phyloP scores from a whole-genome alignment of 1,284 basidiomycete genomes.

The Amylostereum areolatum region DNA sequence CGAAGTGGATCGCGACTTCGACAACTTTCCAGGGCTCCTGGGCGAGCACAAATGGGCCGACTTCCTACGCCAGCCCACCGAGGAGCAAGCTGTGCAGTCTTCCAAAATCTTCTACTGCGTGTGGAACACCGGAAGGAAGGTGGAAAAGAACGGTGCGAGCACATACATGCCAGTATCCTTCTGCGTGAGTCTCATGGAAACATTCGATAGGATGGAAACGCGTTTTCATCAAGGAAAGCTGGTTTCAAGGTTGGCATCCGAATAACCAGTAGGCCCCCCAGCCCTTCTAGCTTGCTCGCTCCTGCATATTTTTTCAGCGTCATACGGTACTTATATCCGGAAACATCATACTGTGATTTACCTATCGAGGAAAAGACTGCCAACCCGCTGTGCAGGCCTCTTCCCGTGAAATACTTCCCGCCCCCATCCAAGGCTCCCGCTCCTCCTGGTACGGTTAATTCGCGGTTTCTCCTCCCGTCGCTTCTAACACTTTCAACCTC shows the following conservation, averaged over 20 bases:
- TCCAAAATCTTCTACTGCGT: conserved; percentile 50
- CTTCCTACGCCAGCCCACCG: conserved; percentile 38
- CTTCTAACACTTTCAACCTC: no score
- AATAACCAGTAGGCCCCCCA: conserved; percentile 20
- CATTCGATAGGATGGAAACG: conserved; percentile 57
- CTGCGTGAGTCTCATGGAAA: conserved; percentile 6
- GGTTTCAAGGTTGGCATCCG: conserved; percentile 48
- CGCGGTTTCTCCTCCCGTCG: no score
- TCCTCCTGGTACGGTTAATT: conserved; percentile 5
- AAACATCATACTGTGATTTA: conserved; percentile 42
- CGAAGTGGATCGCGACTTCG: conserved; percentile 40
- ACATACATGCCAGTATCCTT: not conserved
- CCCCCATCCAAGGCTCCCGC: conserved; percentile 5
- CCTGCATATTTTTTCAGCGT: conserved; percentile 19
- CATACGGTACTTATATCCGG: conserved; percentile 48
- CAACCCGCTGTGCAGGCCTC: conserved; percentile 50
- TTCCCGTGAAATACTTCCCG: conserved; percentile 32
- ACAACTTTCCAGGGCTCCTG: conserved; percentile 39
- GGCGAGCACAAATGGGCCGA: conserved; percentile 62
- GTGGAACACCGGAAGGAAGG: conserved; percentile 35
- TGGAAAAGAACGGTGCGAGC: conserved; percentile 37
- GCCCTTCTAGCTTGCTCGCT: not conserved
- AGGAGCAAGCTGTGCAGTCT: conserved; percentile 34
- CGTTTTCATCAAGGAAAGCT: conserved; percentile 42
- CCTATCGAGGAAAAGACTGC: conserved; percentile 52